Conservation (phyloP, 306 rosid species). For the Acacia confusa region DNA sequence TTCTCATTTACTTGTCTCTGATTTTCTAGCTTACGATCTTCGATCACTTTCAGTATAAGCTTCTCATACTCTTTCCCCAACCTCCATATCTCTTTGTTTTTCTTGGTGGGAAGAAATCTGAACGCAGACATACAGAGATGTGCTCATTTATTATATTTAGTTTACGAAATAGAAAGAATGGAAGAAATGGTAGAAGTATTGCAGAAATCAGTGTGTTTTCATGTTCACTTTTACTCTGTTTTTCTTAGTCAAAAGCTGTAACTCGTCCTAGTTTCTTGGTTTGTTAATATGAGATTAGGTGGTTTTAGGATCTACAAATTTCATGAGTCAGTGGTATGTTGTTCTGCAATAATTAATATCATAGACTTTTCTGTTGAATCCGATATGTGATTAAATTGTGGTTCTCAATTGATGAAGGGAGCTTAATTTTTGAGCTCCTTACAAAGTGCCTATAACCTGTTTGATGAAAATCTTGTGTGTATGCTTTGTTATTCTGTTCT, state of each 20-base stretch:
- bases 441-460: background rate
- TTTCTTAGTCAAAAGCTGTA: background rate
- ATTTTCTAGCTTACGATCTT: conserved; percentile 13
- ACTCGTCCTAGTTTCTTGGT: background rate
- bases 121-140: background rate
- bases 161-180: background rate
- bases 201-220: background rate
- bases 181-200: background rate
- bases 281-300: background rate
- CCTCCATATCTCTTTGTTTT: conserved; percentile 32
- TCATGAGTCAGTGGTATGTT: background rate
- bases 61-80: conserved; percentile 37
- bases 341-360: background rate
- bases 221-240: background rate
- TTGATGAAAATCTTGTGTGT: background rate
- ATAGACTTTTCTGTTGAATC: background rate
- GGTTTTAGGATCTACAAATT: background rate
- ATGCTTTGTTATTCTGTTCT: background rate
- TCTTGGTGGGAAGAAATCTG: conserved; percentile 41
- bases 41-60: conserved; percentile 25
- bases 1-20: background rate
- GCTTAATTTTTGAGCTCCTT: background rate
- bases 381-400: background rate
- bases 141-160: background rate
- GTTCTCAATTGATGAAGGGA: background rate